phyloP scores from a whole-genome alignment of 345 rosid genomes.

The Eucalyptus cladocalyx region DNA sequence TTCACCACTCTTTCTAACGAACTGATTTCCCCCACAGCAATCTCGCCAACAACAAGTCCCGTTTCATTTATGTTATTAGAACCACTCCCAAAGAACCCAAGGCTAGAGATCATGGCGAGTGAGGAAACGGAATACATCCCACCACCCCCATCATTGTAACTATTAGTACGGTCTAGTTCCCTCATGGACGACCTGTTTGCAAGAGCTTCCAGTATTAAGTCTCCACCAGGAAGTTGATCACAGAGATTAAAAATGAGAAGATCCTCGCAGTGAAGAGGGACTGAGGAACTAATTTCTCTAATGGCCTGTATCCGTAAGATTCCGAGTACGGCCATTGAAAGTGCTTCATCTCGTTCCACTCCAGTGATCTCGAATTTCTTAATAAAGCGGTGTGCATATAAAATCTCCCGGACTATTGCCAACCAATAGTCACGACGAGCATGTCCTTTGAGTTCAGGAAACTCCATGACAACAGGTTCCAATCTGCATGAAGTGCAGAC shows the following conservation, averaged over 20 bases:
- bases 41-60: conserved; percentile 66
- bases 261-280: conserved; percentile 20
- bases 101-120: conserved; percentile 59
- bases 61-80: conserved; percentile 31
- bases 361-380: conserved; percentile 54
- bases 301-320: conserved; percentile 74
- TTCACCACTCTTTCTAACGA: conserved; percentile 69
- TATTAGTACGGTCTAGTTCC: conserved; percentile 33
- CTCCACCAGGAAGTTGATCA: conserved; percentile 96
- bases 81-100: conserved; percentile 47
- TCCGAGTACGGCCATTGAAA: conserved; percentile 84
- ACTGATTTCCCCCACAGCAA: conserved; percentile 81
- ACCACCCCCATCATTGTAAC: conserved; percentile 19
- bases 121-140: conserved; percentile 71
- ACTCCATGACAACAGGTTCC: conserved; percentile 82
- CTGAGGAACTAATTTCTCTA: conserved; percentile 45
- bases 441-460: conserved; percentile 96
- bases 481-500: conserved; percentile 41
- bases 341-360: conserved; percentile 56
- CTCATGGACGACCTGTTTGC: conserved; percentile 54
- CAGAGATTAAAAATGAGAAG: conserved; percentile 88
- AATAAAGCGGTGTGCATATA: conserved; percentile 63
- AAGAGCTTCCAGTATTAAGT: conserved; percentile 78
- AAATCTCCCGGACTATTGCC: conserved; percentile 62
- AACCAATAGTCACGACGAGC: conserved; percentile 93